Base-by-base conservation (phyloP, 192 early-diverging fungal species). In the Coemansia sp. region DNA sequence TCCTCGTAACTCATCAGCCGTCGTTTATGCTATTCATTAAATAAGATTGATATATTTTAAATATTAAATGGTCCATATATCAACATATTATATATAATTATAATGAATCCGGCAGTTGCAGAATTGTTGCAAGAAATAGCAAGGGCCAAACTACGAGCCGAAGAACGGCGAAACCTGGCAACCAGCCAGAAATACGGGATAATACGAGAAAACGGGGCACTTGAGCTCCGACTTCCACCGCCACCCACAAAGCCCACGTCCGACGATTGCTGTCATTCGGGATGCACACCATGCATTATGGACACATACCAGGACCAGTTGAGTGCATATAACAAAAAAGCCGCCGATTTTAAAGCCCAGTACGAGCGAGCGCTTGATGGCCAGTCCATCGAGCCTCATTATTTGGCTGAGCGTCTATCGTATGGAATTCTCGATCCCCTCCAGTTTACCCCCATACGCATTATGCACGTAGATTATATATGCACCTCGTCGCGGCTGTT, bases 251-350 rank as follows among this genome's bases (percentile, higher is more conserved):
- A 54, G 56, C 79, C 79, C 5, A n/a, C 25, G 0, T 26, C 61
- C 23, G 61, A 62, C 3, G 79, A 82, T 14, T 82, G 79, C 76
- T 82, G 79, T 60, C 47, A 66, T 31, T 69, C 67, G 0, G 74
- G 79, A 12, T 82, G 79, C 67, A 78, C 74, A 21, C 79, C 79
- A 20, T 82, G 79, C 40, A 73, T 82, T 18, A 40, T 74, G 44
- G 76, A 78, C 50, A 70, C 72, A 15, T 82, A 78, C 51, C 52
- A 52, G 15, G 79, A 73, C 5, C 61, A 65, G 3, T 49, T 73
- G 0, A 34, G 24, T 10, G 63, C 56, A 23, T 48, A 82, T 34
- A 10, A 53, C 3, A 12, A 40, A 3, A 49, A 38, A 2, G 60
- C 62, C 0, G 25, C 28, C 15, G 47, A 21, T 20, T 62, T 73